Evolutionary conservation across 1,284 basidiomycete species (phyloP), one percentile per base, ranked within the genome.

Genomic region (Veloboletus limbatus): DNA sequence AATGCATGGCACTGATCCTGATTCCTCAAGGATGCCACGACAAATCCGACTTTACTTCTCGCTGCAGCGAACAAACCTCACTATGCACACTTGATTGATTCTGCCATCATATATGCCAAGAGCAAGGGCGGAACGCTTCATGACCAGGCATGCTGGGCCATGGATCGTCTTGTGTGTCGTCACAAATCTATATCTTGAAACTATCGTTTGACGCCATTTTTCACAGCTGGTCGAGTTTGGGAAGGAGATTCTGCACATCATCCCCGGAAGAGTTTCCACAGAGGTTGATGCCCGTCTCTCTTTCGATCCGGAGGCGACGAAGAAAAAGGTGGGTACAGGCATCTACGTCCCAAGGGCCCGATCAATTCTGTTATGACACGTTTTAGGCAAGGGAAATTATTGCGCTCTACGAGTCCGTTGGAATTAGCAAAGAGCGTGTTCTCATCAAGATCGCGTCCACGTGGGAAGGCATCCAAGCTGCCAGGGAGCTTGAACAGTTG

Each of bases 361-460:
- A 11, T 27, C 8, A 9, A 6, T 8, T 22, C 10, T 22, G 3
- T 24, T n/a, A 17, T 45, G 14, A 37, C 34, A n/a, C 27, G 18
- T 14, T 37, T 38, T 66, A 89, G 85, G 93, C 93, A 52, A 86
- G 86, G 73, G 81, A 96, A 68, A 81, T 98, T 61, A 97, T 98
- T 60, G 81, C 81, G 20, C 85, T 99, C 53, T 99, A 99, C 79
- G 81, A 95, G 49, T 88, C 86, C 27, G 70, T 92, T 53, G 96
- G 96, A 54, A 82, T 99, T 73, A 75, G 81, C 69, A 92, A 91
- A 73, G 94, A 98, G 51, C 92, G 96, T 53, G 76, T 97, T 53
- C 78, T 99, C 62, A 97, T 99, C 85, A 99, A 99, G 79, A 97
- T 99, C 62, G 96, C 96, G 25, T 97, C 96, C 30, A 97, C 95